Evolutionary conservation across 441 rosid genomes (phyloP), one percentile per base, ranked within the genome.

Genomic region (Populus tomentosa): DNA sequence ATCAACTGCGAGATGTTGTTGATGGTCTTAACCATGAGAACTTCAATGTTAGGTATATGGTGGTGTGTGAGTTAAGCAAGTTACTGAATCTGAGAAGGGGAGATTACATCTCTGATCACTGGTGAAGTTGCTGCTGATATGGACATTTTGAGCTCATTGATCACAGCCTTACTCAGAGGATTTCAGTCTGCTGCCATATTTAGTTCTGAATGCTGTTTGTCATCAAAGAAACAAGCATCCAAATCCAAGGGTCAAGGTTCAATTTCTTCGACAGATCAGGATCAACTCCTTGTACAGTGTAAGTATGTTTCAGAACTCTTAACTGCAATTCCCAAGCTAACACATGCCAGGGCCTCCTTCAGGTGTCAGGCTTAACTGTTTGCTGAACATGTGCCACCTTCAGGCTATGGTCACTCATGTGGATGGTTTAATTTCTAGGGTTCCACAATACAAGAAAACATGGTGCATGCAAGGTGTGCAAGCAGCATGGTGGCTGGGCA

Each of bases 401-500:
- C 99, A 97, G 91, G 94, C 98, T 80, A 94, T 97, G 98, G 94
- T 93, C 80, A 92, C 97, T 78, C 94, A 91, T 84, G 99, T 94
- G 61, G 98, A 97, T 80, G 98, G 99, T 79, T 85, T 97, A 85
- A 86, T 94, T 84, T 93, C 97, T 78, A 93, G 98, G 89, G 83
- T 91, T 83, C 97, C 97, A 7, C 89, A 87, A 82, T 90, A 92
- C 89, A 94, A 89, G 88, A 94, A 97, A 89, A 97, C 98, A 74
- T 93, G 98, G 99, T 92, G 97, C 85, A 97, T 96, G 94, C 98
- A 94, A 86, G 99, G 99, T 78, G 94, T 94, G 83, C 99, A 97
- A 90, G 98, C 98, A 74, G 99, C 99, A 72, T 97, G 99, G 99
- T 92, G 99, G 83, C 98, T 97, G 78, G 95, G 98, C 75, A 89